These are phyloP conservation scores for Vanrija pseudolonga DNA, from an alignment of 1,284 basidiomycete species.

Conservation along the genomic window DNA sequence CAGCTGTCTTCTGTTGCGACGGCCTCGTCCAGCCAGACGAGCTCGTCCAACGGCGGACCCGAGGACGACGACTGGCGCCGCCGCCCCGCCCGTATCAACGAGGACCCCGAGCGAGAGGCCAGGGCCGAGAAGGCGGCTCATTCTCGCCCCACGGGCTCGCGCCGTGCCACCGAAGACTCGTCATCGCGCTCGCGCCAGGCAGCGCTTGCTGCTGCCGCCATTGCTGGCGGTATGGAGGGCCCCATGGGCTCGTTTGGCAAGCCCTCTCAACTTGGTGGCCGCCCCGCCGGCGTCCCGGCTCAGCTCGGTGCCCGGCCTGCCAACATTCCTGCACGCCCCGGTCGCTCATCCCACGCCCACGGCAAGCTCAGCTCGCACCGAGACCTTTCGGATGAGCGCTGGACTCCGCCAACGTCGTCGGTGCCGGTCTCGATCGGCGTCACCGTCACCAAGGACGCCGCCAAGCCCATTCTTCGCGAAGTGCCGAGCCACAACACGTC, in stretches of 20 bases:
- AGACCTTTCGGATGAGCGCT: constrained; percentile 1
- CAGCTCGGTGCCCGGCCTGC: constrained; percentile 3
- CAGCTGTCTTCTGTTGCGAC: constrained; percentile 28
- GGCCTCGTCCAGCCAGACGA: constrained; percentile 27
- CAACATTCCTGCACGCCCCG: background rate
- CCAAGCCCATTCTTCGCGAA: background rate
- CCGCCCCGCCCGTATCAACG: constrained; percentile 4
- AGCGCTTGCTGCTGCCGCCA: constrained; percentile 30
- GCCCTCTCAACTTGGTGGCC: constrained; percentile 14
- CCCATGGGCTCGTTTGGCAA: constrained; percentile 35
- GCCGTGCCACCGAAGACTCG: constrained; percentile 13
- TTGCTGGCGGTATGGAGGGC: constrained; percentile 24
- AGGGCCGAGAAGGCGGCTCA: background rate
- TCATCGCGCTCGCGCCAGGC: constrained; percentile 21
- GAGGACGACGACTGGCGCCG: constrained; percentile 36
- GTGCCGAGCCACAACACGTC: background rate
- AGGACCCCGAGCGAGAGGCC: background rate
- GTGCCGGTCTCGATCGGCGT: constrained; percentile 1
- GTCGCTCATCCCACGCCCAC: background rate
- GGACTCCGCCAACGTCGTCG: constrained; percentile 8
- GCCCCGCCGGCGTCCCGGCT: constrained; percentile 1
- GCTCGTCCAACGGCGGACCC: constrained; percentile 18
- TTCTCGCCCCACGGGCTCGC: background rate
- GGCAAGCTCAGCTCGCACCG: background rate
- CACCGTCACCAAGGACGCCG: background rate